A percentile compares a stretch with the other conserved stretches of the same genome.
Conservation (phyloP, 805 yeast species). For the Maudiozyma barnettii region DNA sequence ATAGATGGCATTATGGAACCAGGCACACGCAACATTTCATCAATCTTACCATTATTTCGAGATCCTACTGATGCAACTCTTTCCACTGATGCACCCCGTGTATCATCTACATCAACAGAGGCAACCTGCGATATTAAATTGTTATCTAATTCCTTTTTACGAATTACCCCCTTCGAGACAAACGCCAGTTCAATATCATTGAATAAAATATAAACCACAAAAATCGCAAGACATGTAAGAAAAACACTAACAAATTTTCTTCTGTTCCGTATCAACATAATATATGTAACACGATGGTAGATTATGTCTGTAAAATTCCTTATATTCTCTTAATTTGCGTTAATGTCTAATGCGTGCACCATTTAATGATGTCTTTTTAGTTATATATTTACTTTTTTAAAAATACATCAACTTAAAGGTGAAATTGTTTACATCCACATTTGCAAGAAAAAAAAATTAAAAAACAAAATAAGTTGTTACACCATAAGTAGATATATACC, state of each 20-base stretch:
- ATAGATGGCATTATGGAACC: conserved; percentile 81
- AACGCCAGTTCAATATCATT: conserved; percentile 3
- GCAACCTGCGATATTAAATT: not conserved
- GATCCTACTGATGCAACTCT: too few species aligned
- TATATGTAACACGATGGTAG: too few species aligned
- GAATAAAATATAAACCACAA: not conserved
- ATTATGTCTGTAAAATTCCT: too few species aligned
- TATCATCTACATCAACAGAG: not conserved
- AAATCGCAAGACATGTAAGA: conserved; percentile 2
- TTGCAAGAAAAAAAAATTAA: too few species aligned
- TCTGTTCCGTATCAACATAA: conserved; percentile 26
- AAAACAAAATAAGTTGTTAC: too few species aligned
- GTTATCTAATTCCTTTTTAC: conserved; percentile 1
- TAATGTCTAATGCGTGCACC: too few species aligned
- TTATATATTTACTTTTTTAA: not conserved
- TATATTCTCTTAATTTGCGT: too few species aligned
- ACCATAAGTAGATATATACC: too few species aligned
- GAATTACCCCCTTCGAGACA: conserved; percentile 1
- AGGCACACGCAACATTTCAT: conserved; percentile 2
- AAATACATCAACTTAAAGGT: too few species aligned
- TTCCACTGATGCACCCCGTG: not conserved
- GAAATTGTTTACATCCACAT: too few species aligned
- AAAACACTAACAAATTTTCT: conserved; percentile 9
- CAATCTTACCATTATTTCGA: not conserved
- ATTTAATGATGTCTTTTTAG: too few species aligned